Percentiles rank a stretch among this genome's conserved stretches.
Evolutionary conservation across 768 basidiomycete genomes (phyloP).

Genomic region (Leccinellum luteum): DNA sequence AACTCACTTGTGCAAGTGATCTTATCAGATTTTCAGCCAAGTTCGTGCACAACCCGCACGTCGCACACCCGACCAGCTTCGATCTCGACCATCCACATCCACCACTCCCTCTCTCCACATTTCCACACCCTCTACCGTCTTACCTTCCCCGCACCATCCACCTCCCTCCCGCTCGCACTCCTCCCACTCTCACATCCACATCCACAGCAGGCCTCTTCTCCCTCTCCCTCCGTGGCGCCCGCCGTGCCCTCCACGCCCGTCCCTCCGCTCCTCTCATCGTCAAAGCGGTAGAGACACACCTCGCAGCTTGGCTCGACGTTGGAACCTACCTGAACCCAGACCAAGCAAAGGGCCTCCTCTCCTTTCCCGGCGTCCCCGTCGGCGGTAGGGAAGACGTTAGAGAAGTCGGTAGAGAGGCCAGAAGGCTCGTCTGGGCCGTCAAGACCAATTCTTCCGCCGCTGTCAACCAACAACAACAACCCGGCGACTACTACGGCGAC

Average conservation of each 20-base stretch:
- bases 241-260: conserved; percentile 60
- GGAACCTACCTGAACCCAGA: conserved; percentile 58
- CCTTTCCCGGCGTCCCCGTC: conserved; percentile 44
- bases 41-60: conserved; percentile 71
- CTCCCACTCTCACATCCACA: conserved; percentile 45
- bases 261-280: conserved; percentile 55
- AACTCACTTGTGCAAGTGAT: too few species aligned
- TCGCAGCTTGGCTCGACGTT: conserved; percentile 62
- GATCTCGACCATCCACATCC: conserved; percentile 47
- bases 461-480: neutral
- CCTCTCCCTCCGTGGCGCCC: conserved; percentile 71
- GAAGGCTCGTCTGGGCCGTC: conserved; percentile 73
- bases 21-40: too few species aligned
- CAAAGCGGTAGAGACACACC: conserved; percentile 61
- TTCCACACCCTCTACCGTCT: conserved; percentile 71
- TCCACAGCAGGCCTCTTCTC: conserved; percentile 76
- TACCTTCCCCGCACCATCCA: conserved; percentile 63
- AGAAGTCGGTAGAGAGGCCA: conserved; percentile 66
- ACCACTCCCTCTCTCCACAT: conserved; percentile 54
- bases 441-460: conserved; percentile 1
- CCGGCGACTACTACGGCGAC: conserved; percentile 31
- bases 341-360: conserved; percentile 23
- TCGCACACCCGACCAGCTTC: conserved; percentile 55
- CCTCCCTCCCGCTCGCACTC: conserved; percentile 44
- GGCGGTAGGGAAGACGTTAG: conserved; percentile 51